Conservation (phyloP, 805 yeast species). For the Sugiyamaella valdiviana region DNA sequence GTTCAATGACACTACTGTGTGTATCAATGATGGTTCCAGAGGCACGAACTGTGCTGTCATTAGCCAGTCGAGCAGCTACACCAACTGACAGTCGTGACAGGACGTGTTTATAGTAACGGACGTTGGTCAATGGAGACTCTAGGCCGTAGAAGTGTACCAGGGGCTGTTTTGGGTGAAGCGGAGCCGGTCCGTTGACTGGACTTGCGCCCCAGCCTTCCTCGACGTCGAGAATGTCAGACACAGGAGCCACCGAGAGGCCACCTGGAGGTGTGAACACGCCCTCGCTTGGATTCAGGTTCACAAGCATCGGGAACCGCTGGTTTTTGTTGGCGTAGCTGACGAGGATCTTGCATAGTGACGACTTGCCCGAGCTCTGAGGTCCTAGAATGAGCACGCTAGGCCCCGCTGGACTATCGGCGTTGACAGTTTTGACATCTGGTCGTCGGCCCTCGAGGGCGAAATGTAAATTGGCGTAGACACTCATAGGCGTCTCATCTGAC, state of each 20-base stretch:
- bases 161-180: conserved; percentile 76
- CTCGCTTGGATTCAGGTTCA: conserved; percentile 70
- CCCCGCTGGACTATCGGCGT: conserved; percentile 16
- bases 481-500: conserved; percentile 66
- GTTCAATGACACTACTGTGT: conserved; percentile 40
- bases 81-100: conserved; percentile 46
- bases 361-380: conserved; percentile 66
- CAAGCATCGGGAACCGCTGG: conserved; percentile 57
- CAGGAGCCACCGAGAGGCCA: conserved; percentile 72
- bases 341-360: conserved; percentile 63
- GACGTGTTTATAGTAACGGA: conserved; percentile 46
- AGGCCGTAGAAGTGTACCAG: conserved; percentile 76
- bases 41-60: conserved; percentile 39
- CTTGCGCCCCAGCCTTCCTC: conserved; percentile 69
- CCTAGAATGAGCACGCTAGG: conserved; percentile 75
- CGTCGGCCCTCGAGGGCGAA: conserved; percentile 63
- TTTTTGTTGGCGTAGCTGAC: conserved; percentile 70
- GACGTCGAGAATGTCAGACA: conserved; percentile 73
- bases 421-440: background rate
- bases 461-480: conserved; percentile 60
- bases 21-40: conserved; percentile 71
- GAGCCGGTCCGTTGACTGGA: conserved; percentile 46
- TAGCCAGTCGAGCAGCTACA: conserved; percentile 40
- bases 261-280: conserved; percentile 80
- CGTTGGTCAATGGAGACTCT: conserved; percentile 51